Percentiles rank a stretch among this genome's conserved stretches.
These are phyloP conservation scores for Gigaspora rosea DNA, from an alignment of 192 early-diverging fungal species.

Conservation along the genomic window DNA sequence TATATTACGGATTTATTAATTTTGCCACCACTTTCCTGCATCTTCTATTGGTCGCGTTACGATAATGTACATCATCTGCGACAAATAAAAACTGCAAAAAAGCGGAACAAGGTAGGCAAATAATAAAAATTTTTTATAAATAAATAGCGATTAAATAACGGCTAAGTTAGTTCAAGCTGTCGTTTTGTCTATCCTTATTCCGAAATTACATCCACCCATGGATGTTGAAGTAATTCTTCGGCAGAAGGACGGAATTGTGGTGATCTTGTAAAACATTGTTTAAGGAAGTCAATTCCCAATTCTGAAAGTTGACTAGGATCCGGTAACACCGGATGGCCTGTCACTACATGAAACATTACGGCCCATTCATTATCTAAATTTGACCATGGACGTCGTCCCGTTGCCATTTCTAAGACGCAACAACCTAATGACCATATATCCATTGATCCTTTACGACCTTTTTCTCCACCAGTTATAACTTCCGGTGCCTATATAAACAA, in stretches of 20 bases:
- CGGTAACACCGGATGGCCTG: conserved; percentile 76
- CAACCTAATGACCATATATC: conserved; percentile 94
- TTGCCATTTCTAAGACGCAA: conserved; percentile 89
- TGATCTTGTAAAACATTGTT: conserved; percentile 75
- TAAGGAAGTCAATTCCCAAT: conserved; percentile 74
- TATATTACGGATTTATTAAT: no score
- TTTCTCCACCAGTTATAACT: conserved; percentile 78
- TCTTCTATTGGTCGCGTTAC: no score
- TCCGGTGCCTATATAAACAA: conserved; percentile 46
- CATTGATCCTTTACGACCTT: conserved; percentile 77
- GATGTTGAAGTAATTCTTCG: conserved; percentile 68
- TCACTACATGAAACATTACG: conserved; percentile 88
- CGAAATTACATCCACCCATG: conserved; percentile 56
- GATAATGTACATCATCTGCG: no score
- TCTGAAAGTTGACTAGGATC: conserved; percentile 64
- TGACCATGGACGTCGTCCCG: conserved; percentile 86
- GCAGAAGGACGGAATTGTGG: conserved; percentile 73
- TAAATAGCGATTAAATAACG: no score
- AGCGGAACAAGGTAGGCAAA: no score
- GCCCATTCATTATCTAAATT: conserved; percentile 93
- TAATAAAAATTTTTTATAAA: no score
- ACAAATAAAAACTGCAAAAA: no score
- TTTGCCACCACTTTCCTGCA: no score
- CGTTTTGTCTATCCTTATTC: no score
- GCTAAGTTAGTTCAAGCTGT: no score